These are phyloP conservation scores for Mesotaenium endlicherianum DNA, from an alignment of 139 green algal genomes.

Conservation along the genomic window DNA sequence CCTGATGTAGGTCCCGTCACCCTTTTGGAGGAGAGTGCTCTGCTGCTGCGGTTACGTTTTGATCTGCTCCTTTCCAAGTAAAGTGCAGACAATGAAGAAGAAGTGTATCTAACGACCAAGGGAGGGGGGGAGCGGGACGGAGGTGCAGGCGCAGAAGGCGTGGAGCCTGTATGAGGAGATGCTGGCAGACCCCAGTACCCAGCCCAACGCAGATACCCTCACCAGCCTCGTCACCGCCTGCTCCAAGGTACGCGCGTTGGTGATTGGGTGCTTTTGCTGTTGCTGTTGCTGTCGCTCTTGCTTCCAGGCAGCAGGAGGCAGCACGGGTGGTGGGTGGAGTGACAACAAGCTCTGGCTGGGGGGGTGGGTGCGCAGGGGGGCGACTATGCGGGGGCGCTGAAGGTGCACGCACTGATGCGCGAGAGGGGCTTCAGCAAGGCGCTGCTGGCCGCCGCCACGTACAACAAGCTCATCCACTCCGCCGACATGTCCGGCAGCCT, in stretches of 20 bases:
- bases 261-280: too few relatives aligned
- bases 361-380: not conserved
- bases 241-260: constrained; percentile 5
- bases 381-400: not conserved
- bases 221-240: constrained; percentile 5
- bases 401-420: not conserved
- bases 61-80: too few relatives aligned
- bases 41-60: too few relatives aligned
- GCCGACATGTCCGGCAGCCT: not conserved
- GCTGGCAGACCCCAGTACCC: not conserved
- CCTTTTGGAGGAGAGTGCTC: too few relatives aligned
- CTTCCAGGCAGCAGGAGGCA: too few relatives aligned
- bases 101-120: too few relatives aligned
- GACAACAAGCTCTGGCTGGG: too few relatives aligned
- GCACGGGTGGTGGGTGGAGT: too few relatives aligned
- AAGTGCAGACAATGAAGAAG: too few relatives aligned
- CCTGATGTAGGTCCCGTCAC: too few relatives aligned
- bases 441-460: not conserved
- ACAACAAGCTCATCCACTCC: constrained; percentile 30
- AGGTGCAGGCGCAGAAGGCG: not conserved
- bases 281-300: too few relatives aligned
- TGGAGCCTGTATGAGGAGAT: not conserved
- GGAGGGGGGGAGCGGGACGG: too few relatives aligned
- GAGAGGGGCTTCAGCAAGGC: not conserved
- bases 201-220: constrained; percentile 3